Evolutionary conservation across 345 rosid genomes (phyloP), one percentile per base, ranked within the genome.

Genomic region (Syzygium oleosum): DNA sequence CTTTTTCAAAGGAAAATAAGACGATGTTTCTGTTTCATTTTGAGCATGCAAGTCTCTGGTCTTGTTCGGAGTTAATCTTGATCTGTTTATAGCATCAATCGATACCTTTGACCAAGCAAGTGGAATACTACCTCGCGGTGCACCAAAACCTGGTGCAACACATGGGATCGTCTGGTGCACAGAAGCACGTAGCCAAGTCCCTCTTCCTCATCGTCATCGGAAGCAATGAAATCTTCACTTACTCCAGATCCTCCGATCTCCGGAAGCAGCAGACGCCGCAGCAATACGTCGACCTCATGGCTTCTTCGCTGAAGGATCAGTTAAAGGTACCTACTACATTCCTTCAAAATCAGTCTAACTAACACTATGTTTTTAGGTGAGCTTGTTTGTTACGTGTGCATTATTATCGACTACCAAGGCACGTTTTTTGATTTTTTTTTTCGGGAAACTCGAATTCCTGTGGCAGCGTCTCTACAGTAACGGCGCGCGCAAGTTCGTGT

Each of bases 401-500:
- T 46, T 51, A 84, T 80, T 51, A 84, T 27, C 3, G 38, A 52
- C 86, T 85, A 34, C 5, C 21, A 9, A 41, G 15, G 51, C 3
- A 9, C 29, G 19, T 51, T 51, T 27, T 1, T 7, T 34, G 85
- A 4, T 21, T 27, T 12, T n/a, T 5, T 29, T 84, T 23, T 59
- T 59, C 65, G 65, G 52, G 49, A 38, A 73, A 73, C 49, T 73
- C 5, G 49, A 38, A 73, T 73, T 38, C 83, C 83, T 41, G 7
- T 19, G 83, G 49, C 94, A 96, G 97, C 89, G 90, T 80, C 21
- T 96, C 56, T 51, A 95, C 84, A 85, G 54, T 9, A 21, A 86
- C 16, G 94, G 93, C 84, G 98, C 93, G 0, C 94, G 94, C 27
- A 95, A 92, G 84, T 95, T 93, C 77, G 89, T 93, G n/a, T 43